A percentile compares a stretch with the other conserved stretches of the same genome.
Conservation (phyloP, 2,329 filamentous ascomycete species). For the Aspergillus puulaauensis region DNA sequence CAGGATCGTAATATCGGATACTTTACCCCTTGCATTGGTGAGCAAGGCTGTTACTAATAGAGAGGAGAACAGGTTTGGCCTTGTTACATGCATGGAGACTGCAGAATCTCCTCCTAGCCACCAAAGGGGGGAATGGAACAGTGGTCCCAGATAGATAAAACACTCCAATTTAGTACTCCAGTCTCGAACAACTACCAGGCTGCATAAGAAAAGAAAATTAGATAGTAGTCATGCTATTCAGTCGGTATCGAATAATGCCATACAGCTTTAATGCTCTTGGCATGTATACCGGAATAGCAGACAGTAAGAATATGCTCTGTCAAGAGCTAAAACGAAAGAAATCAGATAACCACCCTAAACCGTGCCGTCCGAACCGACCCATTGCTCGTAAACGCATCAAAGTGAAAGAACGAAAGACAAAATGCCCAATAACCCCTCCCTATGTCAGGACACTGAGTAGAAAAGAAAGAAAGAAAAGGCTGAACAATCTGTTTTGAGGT, state of each 20-base stretch:
- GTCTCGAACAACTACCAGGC: too few species aligned
- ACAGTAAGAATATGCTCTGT: slow-evolving; percentile 13
- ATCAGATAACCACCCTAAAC: slow-evolving; percentile 21
- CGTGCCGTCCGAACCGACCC: slow-evolving; percentile 18
- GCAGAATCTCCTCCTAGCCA: background rate
- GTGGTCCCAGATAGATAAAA: too few species aligned
- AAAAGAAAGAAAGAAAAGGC: slow-evolving; percentile 5
- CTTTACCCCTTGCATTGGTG: background rate
- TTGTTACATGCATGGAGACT: background rate
- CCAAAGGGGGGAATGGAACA: too few species aligned
- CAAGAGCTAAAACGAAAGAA: slow-evolving; percentile 9
- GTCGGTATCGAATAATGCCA: background rate
- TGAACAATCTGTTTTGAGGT: slow-evolving; percentile 16
- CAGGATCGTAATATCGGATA: background rate
- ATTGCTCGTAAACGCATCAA: slow-evolving; percentile 29
- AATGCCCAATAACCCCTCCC: slow-evolving; percentile 10
- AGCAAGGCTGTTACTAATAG: background rate
- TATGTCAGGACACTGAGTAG: background rate
- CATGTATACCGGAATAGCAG: background rate
- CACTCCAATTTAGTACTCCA: too few species aligned
- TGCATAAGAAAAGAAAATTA: background rate
- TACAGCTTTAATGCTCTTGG: background rate
- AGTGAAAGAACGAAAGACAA: slow-evolving; percentile 15
- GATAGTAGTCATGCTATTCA: background rate
- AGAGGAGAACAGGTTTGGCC: background rate